Evolutionary conservation across 208 protist species (phyloP), one percentile per base, ranked within the genome.

Genomic region (Leishmania arabica): DNA sequence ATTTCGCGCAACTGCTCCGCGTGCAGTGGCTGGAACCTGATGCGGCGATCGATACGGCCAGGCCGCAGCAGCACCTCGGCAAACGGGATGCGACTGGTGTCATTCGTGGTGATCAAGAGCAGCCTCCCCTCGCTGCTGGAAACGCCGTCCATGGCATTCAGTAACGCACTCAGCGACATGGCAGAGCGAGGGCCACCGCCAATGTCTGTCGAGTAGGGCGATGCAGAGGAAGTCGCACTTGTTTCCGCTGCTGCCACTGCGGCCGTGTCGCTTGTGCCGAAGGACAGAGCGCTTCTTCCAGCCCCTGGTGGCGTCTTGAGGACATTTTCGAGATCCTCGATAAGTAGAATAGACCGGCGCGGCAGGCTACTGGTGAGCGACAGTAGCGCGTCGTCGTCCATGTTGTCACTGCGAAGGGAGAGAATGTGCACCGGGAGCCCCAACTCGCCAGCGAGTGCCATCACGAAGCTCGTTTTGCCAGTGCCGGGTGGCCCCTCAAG

Each of bases 121-220:
- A 99, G 72, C 58, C 97, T 85, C 11, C 97, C 98, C 69, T 99
- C 97, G 62, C 91, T 95, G 75, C 92, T 95, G 1, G 91, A 88
- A 69, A 99, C 88, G 40, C 98, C 98, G 83, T 99, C 98, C 45
- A 99, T 84, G 2, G 98, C 95, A 85, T 99, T 99, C 47, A 99
- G 88, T 51, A 99, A 82, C 1, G 93, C 98, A 73, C 93, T 98
- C 75, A 99, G 88, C 2, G 98, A 98, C 3, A 99, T 84, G n/a
- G 86, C 75, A 56, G 77, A 84, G 78, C 83, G 73, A 31, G 85
- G 75, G 47, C 85, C 83, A 49, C 75, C 73, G 34, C 78, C 86
- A 37, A 85, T 73, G 53, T 85, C 84, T 21, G 77, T 86, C 6
- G 82, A 84, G 71, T 70, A 78, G 31, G 60, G 65, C 60, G 42